Conservation (phyloP, 768 basidiomycete genomes). For the Megacollybia marginata region DNA sequence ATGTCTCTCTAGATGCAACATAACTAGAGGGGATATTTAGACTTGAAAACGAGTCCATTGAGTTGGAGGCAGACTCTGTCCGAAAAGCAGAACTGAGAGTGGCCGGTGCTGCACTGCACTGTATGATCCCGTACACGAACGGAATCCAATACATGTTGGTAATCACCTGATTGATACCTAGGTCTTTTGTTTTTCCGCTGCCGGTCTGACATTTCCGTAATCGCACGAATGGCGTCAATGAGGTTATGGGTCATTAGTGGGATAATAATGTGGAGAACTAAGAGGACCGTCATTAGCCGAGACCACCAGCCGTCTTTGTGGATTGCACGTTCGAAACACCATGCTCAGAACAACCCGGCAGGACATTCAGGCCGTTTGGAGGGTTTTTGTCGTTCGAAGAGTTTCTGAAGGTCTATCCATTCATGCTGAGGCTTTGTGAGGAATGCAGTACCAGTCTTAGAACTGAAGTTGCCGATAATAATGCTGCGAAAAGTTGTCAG, state of each 20-base stretch:
- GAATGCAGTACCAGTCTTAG: constrained; percentile 79
- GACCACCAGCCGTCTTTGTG: constrained; percentile 94
- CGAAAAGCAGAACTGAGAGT: no score
- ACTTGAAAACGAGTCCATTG: no score
- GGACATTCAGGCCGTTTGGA: constrained; percentile 77
- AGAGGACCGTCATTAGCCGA: constrained; percentile 68
- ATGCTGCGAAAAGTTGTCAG: constrained; percentile 47
- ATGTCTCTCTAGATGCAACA: no score
- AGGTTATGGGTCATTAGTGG: constrained; percentile 63
- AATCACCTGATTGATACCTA: no score
- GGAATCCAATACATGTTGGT: no score
- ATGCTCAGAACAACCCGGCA: constrained; percentile 45
- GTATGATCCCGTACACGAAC: no score
- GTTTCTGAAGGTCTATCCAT: constrained; percentile 90
- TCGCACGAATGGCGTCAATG: constrained; percentile 49
- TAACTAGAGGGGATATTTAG: no score
- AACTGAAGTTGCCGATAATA: constrained; percentile 90
- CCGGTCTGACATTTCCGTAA: no score
- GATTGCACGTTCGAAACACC: constrained; percentile 91
- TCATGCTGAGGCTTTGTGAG: constrained; percentile 82
- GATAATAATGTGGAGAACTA: constrained; percentile 74
- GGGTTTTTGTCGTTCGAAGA: constrained; percentile 80
- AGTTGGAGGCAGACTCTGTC: no score
- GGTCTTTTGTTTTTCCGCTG: no score
- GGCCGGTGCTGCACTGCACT: no score